Evolutionary conservation across 192 early-diverging fungal species (phyloP).

Genomic region (Coemansia sp.): DNA sequence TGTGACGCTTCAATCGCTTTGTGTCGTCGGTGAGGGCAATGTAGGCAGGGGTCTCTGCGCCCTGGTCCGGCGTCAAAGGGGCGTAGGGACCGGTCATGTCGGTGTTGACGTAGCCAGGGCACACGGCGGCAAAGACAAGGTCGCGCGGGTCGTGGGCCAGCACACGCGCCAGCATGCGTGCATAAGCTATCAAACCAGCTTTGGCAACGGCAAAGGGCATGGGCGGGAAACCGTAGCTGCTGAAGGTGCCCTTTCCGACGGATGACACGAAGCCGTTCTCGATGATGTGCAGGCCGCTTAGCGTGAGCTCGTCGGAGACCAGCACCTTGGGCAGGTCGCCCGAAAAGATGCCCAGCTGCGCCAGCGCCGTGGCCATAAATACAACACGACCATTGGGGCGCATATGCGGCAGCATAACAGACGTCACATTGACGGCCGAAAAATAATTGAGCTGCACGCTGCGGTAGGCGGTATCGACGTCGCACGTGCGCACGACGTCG

Average conservation of each 20-base stretch:
- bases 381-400: slow-evolving; percentile 23
- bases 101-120: slow-evolving; percentile 44
- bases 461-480: slow-evolving; percentile 27
- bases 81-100: slow-evolving; percentile 46
- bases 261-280: slow-evolving; percentile 51
- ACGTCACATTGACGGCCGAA: slow-evolving; percentile 36
- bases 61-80: slow-evolving; percentile 41
- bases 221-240: slow-evolving; percentile 42
- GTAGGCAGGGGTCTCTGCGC: slow-evolving; percentile 48
- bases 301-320: slow-evolving; percentile 30
- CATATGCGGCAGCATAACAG: slow-evolving; percentile 36
- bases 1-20: slow-evolving; percentile 34
- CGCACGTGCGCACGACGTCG: slow-evolving; percentile 23
- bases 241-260: slow-evolving; percentile 36
- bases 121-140: slow-evolving; percentile 47
- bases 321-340: slow-evolving; percentile 46
- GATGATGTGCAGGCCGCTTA: slow-evolving; percentile 39
- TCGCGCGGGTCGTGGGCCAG: slow-evolving; percentile 14
- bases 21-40: slow-evolving; percentile 30
- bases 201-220: slow-evolving; percentile 53
- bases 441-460: slow-evolving; percentile 43
- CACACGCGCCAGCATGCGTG: slow-evolving; percentile 39
- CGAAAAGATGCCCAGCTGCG: slow-evolving; percentile 50
- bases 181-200: slow-evolving; percentile 46
- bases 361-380: slow-evolving; percentile 48